Evolutionary conservation across 169 alveolate species (phyloP).

Genomic region (Plasmodium billcollinsi): DNA sequence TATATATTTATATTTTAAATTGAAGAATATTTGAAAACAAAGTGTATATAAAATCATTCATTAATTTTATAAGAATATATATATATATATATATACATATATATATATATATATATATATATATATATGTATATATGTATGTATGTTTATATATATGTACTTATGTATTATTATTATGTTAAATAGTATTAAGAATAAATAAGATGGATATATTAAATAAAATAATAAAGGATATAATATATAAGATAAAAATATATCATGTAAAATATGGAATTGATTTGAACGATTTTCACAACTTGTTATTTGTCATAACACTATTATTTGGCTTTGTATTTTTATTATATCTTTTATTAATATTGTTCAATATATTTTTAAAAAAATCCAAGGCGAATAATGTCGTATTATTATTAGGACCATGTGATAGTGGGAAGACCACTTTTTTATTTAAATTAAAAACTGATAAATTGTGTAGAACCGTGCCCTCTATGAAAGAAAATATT

Average conservation of each 20-base stretch:
- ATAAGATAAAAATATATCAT: constrained; percentile 14
- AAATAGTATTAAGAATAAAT: neutral
- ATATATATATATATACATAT: neutral
- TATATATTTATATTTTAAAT: too few relatives aligned
- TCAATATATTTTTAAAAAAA: constrained; percentile 27
- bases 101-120: neutral
- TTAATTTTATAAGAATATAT: neutral
- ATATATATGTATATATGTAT: neutral
- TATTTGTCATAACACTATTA: constrained; percentile 24
- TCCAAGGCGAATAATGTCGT: constrained; percentile 36
- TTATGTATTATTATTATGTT: too few relatives aligned
- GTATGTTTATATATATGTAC: too few relatives aligned
- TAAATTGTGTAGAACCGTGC: constrained; percentile 54
- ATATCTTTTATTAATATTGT: constrained; percentile 35
- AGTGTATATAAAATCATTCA: too few relatives aligned
- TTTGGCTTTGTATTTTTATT: constrained; percentile 39
- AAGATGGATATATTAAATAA: constrained; percentile 33
- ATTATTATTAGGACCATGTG: constrained; percentile 72
- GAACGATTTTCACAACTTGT: constrained; percentile 63
- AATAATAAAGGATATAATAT: constrained; percentile 5
- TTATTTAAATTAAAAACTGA: constrained; percentile 50
- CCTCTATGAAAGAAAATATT: constrained; percentile 70
- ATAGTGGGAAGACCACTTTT: constrained; percentile 69
- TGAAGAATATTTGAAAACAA: too few relatives aligned
- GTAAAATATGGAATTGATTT: constrained; percentile 51